Percentiles rank a stretch among this genome's conserved stretches.
phyloP scores from a whole-genome alignment of 805 yeast genomes.

The Candida koratica region DNA sequence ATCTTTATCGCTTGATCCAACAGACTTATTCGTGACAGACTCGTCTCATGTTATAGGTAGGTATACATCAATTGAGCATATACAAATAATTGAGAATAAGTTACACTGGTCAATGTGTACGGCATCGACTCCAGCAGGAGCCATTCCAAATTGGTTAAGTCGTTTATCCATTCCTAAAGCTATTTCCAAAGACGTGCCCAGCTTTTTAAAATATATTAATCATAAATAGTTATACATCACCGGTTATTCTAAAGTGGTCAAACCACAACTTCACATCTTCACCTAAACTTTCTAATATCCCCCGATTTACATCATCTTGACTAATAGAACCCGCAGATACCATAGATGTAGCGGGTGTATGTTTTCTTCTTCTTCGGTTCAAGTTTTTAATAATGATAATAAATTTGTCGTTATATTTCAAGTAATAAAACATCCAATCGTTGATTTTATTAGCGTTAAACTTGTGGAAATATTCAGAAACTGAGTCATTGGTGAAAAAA shows the following conservation, averaged over 20 bases:
- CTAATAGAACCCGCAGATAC: slow-evolving; percentile 4
- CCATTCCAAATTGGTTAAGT: slow-evolving; percentile 35
- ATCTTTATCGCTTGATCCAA: slow-evolving; percentile 31
- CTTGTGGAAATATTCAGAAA: slow-evolving; percentile 38
- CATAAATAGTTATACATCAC: slow-evolving; percentile 13
- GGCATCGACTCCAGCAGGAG: slow-evolving; percentile 37
- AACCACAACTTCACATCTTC: slow-evolving; percentile 42
- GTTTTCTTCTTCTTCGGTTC: slow-evolving; percentile 20
- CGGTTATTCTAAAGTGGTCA: slow-evolving; percentile 23
- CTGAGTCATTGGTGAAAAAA: slow-evolving; percentile 18
- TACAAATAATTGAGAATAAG: slow-evolving; percentile 19
- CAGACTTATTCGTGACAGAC: slow-evolving; percentile 12
- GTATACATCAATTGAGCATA: slow-evolving; percentile 36
- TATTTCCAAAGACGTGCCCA: slow-evolving; percentile 39
- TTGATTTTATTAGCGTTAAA: slow-evolving; percentile 33
- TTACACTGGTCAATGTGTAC: slow-evolving; percentile 40
- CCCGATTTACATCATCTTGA: slow-evolving; percentile 11
- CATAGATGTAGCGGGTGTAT: slow-evolving; percentile 1
- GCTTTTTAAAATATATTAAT: slow-evolving; percentile 30
- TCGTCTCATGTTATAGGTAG: slow-evolving; percentile 23
- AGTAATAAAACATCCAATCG: slow-evolving; percentile 42
- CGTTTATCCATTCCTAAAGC: slow-evolving; percentile 28
- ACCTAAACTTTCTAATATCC: slow-evolving; percentile 39
- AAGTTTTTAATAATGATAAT: slow-evolving; percentile 35
- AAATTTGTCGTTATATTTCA: slow-evolving; percentile 25